phyloP scores from a whole-genome alignment of 164 flowering plant species.

The Cinnamomum micranthum region DNA sequence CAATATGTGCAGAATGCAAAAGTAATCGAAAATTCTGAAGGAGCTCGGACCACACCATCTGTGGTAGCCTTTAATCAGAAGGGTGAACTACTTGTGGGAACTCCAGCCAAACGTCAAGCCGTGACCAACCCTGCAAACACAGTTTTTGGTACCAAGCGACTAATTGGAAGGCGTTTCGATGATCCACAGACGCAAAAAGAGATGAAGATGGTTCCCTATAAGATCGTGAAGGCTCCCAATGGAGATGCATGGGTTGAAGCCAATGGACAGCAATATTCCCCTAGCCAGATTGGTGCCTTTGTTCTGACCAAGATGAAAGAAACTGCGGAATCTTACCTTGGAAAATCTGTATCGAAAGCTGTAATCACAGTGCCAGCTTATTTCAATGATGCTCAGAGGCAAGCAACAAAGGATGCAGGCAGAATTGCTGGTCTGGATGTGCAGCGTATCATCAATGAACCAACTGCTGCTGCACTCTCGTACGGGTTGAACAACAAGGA shows the following conservation, averaged over 20 bases:
- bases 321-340: slow-evolving; percentile 65
- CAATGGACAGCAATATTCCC: slow-evolving; percentile 60
- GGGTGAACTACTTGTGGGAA: slow-evolving; percentile 58
- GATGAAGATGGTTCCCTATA: slow-evolving; percentile 73
- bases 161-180: slow-evolving; percentile 60
- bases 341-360: slow-evolving; percentile 53
- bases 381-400: slow-evolving; percentile 74
- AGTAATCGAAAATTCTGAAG: slow-evolving; percentile 72
- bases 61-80: slow-evolving; percentile 60
- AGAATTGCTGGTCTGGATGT: slow-evolving; percentile 69
- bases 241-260: slow-evolving; percentile 82
- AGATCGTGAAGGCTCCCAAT: slow-evolving; percentile 62
- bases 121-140: slow-evolving; percentile 70
- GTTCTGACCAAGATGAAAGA: slow-evolving; percentile 71
- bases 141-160: slow-evolving; percentile 54
- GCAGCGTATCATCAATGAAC: slow-evolving; percentile 70
- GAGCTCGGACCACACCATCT: slow-evolving; percentile 67
- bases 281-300: slow-evolving; percentile 73
- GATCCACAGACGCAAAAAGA: slow-evolving; percentile 69
- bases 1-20: slow-evolving; percentile 39
- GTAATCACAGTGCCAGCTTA: slow-evolving; percentile 73
- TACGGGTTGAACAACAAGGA: slow-evolving; percentile 70
- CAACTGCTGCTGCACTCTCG: slow-evolving; percentile 74
- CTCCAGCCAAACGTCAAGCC: slow-evolving; percentile 70
- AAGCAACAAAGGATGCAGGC: slow-evolving; percentile 79